These are phyloP conservation scores for Pisolithus albus DNA, from an alignment of 768 basidiomycete genomes.

Conservation along the genomic window DNA sequence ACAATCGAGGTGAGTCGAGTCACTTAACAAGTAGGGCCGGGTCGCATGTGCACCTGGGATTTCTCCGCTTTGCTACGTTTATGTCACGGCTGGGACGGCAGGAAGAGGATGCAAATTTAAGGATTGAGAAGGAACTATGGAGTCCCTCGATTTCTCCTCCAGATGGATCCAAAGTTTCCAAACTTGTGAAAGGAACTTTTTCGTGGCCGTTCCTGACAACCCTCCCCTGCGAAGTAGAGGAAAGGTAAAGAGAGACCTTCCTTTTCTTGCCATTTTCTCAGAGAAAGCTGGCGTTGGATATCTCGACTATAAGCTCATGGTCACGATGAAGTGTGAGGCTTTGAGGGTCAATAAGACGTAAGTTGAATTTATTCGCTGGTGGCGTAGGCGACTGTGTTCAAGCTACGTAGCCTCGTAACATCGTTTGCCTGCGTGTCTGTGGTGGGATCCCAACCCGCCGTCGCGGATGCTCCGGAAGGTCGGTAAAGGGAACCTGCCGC, in stretches of 20 bases:
- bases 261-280: conserved; percentile 47
- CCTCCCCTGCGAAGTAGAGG: conserved; percentile 38
- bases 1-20: conserved; percentile 24
- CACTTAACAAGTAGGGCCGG: no score
- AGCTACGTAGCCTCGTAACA: conserved; percentile 23
- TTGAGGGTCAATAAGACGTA: conserved; percentile 48
- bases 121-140: conserved; percentile 39
- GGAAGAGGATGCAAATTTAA: conserved; percentile 44
- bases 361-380: background rate
- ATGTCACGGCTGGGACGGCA: conserved; percentile 41
- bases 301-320: conserved; percentile 48
- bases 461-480: conserved; percentile 33
- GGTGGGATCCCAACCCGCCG: conserved; percentile 27
- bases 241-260: conserved; percentile 32
- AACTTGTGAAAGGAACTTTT: conserved; percentile 39
- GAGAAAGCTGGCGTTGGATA: conserved; percentile 51
- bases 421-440: conserved; percentile 29
- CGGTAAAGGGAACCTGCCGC: conserved; percentile 25
- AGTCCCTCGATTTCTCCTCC: conserved; percentile 22
- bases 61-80: no score
- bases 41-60: no score
- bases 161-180: conserved; percentile 17
- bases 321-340: conserved; percentile 42
- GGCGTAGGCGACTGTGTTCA: background rate
- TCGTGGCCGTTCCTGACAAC: conserved; percentile 44